Evolutionary conservation across 768 basidiomycete genomes (phyloP), one percentile per base, ranked within the genome.

Genomic region (Russula sp.): DNA sequence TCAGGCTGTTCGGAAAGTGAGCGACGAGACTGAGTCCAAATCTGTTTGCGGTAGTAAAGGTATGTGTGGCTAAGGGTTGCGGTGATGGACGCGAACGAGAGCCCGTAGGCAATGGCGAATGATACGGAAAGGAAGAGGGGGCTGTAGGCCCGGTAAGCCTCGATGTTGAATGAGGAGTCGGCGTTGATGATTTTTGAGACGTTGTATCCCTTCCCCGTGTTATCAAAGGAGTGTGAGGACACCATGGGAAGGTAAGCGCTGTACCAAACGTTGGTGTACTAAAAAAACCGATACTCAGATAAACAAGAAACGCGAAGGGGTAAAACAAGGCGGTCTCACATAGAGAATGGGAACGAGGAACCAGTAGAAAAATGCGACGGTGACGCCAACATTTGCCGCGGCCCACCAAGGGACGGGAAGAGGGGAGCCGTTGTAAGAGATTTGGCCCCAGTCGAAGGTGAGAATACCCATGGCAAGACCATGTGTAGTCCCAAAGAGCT

Each of bases 371-470:
- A 87, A 79, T 5, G 85, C 75, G 69, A 90, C 86, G 30, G 87
- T 84, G 54, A 71, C 75, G 3, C 80, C 73, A 59, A 90, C 77
- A 73, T 91, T 90, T 13, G 86, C 88, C 71, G 87, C 84, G 3
- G 88, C 88, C 88, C 88, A 90, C 88, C 89, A 92, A 2, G 90
- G 90, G 11, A 87, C 84, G 6, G 87, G 85, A 52, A 92, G 83
- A 0, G 90, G 90, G 26, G 83, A 84, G 20, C 83, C 83, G 59
- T 84, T 84, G 71, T 85, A 89, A 9, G 85, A 82, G 64, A 88
- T 84, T 72, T 89, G 86, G 3, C 85, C 78, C 91, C 90, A 93
- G 69, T 92, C 90, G 72, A 93, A 90, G 36, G 89, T 89, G 70
- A 91, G 73, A 65, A 90, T 71, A 67, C 86, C 85, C 87, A 91